These are phyloP conservation scores for Myriosclerotinia curreyana DNA, from an alignment of 2,329 filamentous ascomycete genomes.

Conservation along the genomic window DNA sequence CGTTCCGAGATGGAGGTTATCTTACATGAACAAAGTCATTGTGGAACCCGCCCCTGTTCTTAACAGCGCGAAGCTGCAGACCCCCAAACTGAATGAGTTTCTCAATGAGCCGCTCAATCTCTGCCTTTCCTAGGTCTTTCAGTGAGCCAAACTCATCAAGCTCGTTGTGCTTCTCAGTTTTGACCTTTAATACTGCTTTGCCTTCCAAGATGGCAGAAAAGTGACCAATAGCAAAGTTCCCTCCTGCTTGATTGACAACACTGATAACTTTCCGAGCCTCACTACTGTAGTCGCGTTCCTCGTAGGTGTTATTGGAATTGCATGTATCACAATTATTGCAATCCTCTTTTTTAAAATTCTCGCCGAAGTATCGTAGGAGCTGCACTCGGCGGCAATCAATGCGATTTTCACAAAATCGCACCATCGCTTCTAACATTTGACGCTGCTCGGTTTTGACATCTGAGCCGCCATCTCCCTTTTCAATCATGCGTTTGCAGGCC, in stretches of 20 bases:
- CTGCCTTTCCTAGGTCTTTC: constrained; percentile 65
- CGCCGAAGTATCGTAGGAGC: constrained; percentile 91
- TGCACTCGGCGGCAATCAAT: constrained; percentile 84
- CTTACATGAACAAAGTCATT: constrained; percentile 69
- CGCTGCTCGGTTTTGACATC: constrained; percentile 82
- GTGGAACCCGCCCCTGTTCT: constrained; percentile 63
- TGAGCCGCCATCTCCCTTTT: constrained; percentile 69
- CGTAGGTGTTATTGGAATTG: constrained; percentile 66
- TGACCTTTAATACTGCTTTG: constrained; percentile 52
- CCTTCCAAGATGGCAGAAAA: constrained; percentile 84
- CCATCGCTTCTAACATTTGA: constrained; percentile 80
- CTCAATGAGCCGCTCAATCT: constrained; percentile 71
- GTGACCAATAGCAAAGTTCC: constrained; percentile 70
- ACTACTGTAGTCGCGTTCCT: constrained; percentile 70
- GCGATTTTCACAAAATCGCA: constrained; percentile 85
- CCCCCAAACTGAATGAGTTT: constrained; percentile 74
- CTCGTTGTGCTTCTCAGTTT: constrained; percentile 44
- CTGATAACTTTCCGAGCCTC: constrained; percentile 69
- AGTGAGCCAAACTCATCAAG: constrained; percentile 64
- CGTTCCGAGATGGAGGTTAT: constrained; percentile 7
- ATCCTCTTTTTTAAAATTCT: constrained; percentile 68
- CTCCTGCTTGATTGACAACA: constrained; percentile 57
- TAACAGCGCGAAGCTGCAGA: constrained; percentile 65
- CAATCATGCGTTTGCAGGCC: constrained; percentile 75
- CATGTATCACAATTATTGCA: constrained; percentile 92